A percentile compares a stretch with the other conserved stretches of the same genome.
phyloP scores from a whole-genome alignment of 2,329 filamentous ascomycete species.

The Graphium sp. region DNA sequence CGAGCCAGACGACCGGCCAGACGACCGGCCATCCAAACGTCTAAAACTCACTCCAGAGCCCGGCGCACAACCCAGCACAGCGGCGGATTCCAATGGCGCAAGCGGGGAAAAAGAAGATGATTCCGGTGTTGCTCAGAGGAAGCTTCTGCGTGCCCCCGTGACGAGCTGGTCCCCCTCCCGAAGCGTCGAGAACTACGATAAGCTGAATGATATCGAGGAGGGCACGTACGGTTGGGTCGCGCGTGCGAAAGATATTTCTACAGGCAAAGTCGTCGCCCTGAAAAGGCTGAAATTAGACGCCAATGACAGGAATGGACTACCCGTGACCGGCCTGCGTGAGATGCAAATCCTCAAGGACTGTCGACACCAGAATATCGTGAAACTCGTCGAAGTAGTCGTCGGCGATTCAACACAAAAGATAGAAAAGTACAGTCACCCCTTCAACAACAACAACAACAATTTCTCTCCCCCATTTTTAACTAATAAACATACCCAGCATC shows the following conservation, averaged over 20 bases:
- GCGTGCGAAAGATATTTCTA: constrained; percentile 56
- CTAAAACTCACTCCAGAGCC: constrained; percentile 36
- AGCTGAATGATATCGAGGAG: constrained; percentile 93
- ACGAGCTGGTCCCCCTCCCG: constrained; percentile 53
- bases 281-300: constrained; percentile 87
- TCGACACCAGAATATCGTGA: constrained; percentile 67
- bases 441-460: no score
- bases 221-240: constrained; percentile 93
- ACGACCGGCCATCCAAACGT: constrained; percentile 40
- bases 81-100: no score
- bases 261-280: constrained; percentile 70
- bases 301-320: constrained; percentile 57
- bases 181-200: constrained; percentile 76
- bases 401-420: constrained; percentile 40
- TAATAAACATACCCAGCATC: constrained; percentile 35
- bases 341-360: constrained; percentile 81
- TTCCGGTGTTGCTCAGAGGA: constrained; percentile 20
- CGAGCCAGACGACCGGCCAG: constrained; percentile 13
- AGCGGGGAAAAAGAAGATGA: constrained; percentile 8
- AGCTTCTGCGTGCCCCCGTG: constrained; percentile 53
- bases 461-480: constrained; percentile 9
- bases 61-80: constrained; percentile 9
- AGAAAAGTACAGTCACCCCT: no score
- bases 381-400: constrained; percentile 68
- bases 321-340: constrained; percentile 83